Base-by-base conservation (phyloP, 495 filamentous ascomycete species). In the Aspergillus ellipticus region DNA sequence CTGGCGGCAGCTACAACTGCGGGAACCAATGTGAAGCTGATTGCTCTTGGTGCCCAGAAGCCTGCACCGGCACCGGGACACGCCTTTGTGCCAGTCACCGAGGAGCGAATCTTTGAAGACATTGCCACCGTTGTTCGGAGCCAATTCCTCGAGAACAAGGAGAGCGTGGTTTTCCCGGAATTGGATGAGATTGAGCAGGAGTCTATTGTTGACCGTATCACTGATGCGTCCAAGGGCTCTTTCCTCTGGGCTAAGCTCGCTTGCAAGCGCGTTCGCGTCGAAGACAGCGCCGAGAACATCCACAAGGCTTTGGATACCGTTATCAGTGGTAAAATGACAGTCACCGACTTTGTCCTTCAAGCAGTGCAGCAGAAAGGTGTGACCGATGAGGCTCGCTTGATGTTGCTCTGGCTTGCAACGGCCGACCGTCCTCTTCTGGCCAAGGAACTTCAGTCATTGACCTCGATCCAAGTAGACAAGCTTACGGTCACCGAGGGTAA, bases 201-300 rank as follows among this genome's bases (percentile, higher is more conserved):
- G 47, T 63, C 65, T 7, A 43, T 69, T 0, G 56, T 72, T 28
- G 65, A 69, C 17, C 60, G 65, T 13, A 67, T 75, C 22, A 59
- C 69, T 4, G 63, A 67, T 41, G 70, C 66, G 2, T 63, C 70
- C 26, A 59, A 60, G 15, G 64, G 69, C n/a, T 75, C 72, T n/a
- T 75, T 75, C 57, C 64, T 72, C 0, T 71, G 67, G 65, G 72
- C 70, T 13, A 73, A 73, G 56, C 63, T 75, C 20, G 64, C 62
- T 22, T 45, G 63, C n/a, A 72, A 71, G 63, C 64, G 60, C 26
- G 62, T 59, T 43, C 64, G 66, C 17, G 55, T 58, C 21, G 70
- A 66, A 49, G 35, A 58, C 6, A 63, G 31, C 20, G 28, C 54
- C 0, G 72, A 70, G 13, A 57, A 29, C n/a, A 35, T 75, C 10